Conservation (phyloP, 2,329 filamentous ascomycete species). For the Venturia aucupariae region DNA sequence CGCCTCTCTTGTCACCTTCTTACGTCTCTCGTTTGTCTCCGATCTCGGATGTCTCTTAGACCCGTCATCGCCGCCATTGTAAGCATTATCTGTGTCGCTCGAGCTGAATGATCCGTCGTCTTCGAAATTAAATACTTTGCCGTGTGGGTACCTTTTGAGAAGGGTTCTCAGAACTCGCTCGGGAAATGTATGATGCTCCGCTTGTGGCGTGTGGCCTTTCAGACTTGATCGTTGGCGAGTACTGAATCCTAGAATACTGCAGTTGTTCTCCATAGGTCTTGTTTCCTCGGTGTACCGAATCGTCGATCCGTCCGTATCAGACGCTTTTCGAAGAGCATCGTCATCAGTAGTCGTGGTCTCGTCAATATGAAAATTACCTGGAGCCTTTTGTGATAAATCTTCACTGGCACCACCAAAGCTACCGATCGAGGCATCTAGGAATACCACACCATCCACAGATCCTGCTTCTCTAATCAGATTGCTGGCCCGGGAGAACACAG, state of each 20-base stretch:
- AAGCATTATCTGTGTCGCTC: slow-evolving; percentile 9
- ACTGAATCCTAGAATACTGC: slow-evolving; percentile 16
- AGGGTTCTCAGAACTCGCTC: slow-evolving; percentile 16
- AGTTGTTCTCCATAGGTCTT: background rate
- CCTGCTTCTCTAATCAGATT: slow-evolving; percentile 11
- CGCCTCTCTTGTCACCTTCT: background rate
- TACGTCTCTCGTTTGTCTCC: background rate
- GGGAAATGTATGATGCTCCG: slow-evolving; percentile 12
- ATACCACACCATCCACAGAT: slow-evolving; percentile 4
- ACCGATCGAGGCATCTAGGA: slow-evolving; percentile 4
- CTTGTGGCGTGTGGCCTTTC: background rate
- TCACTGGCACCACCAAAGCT: slow-evolving; percentile 8
- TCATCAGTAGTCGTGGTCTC: background rate
- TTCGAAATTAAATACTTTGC: slow-evolving; percentile 22
- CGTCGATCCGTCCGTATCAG: background rate
- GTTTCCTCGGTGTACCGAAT: background rate
- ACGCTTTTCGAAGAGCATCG: background rate
- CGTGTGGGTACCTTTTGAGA: slow-evolving; percentile 20
- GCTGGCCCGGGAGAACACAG: slow-evolving; percentile 4
- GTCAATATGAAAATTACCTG: background rate
- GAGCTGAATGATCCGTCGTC: slow-evolving; percentile 18
- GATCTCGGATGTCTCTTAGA: background rate
- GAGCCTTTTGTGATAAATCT: background rate
- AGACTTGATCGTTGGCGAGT: slow-evolving; percentile 13
- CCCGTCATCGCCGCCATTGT: background rate